phyloP scores from a whole-genome alignment of 768 basidiomycete species.

The Lactarius sp. region DNA sequence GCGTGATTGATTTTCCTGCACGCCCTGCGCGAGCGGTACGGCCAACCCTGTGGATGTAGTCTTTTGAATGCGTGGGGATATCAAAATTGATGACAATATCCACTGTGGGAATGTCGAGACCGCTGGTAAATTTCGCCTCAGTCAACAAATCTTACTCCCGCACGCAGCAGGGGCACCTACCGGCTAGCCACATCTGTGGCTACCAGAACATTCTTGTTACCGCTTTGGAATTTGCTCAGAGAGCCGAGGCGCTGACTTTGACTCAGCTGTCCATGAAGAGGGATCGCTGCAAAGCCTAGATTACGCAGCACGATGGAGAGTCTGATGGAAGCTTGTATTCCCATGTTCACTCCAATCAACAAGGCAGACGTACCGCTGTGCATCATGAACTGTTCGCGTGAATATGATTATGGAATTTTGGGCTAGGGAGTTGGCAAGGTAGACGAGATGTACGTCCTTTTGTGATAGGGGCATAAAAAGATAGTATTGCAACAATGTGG shows the following conservation, averaged over 20 bases:
- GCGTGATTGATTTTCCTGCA: constrained; percentile 93
- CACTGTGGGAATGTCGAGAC: constrained; percentile 92
- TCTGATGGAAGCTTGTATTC: constrained; percentile 36
- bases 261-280: constrained; percentile 90
- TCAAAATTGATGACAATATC: constrained; percentile 98
- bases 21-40: constrained; percentile 98
- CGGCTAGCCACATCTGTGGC: constrained; percentile 96
- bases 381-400: constrained; percentile 91
- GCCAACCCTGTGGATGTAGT: constrained; percentile 98
- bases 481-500: constrained; percentile 92
- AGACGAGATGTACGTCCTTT: constrained; percentile 88
- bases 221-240: constrained; percentile 91
- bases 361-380: constrained; percentile 54
- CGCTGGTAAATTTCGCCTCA: constrained; percentile 42
- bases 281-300: constrained; percentile 91
- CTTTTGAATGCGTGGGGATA: constrained; percentile 96
- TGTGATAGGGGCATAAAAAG: constrained; percentile 87
- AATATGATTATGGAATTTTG: constrained; percentile 96
- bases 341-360: background rate
- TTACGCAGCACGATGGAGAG: constrained; percentile 85
- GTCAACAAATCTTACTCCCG: background rate
- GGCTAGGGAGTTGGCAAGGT: constrained; percentile 82
- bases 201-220: constrained; percentile 84
- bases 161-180: constrained; percentile 37
- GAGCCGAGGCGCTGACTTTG: constrained; percentile 93